Evolutionary conservation across 306 rosid genomes (phyloP).

Genomic region (Delonix regia): DNA sequence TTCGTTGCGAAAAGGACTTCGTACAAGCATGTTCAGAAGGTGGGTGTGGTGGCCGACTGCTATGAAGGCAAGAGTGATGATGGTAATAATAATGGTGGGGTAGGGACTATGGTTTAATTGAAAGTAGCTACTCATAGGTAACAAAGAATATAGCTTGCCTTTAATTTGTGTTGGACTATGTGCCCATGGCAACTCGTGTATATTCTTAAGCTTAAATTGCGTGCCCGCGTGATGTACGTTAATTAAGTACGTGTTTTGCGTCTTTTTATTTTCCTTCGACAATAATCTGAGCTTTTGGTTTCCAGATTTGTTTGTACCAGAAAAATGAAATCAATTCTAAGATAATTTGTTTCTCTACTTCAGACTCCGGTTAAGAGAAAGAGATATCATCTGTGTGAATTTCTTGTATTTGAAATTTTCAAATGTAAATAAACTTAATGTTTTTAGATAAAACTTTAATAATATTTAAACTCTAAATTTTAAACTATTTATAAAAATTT

Average conservation of each 20-base stretch:
- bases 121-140: neutral
- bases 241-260: neutral
- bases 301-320: too few relatives aligned
- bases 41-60: slow-evolving; percentile 63
- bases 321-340: too few relatives aligned
- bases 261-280: neutral
- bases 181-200: too few relatives aligned
- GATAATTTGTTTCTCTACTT: too few relatives aligned
- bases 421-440: too few relatives aligned
- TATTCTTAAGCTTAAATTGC: neutral
- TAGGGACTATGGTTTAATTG: slow-evolving; percentile 26
- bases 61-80: slow-evolving; percentile 46
- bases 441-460: too few relatives aligned
- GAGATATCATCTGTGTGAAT: too few relatives aligned
- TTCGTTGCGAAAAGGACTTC: slow-evolving; percentile 77
- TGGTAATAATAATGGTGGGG: neutral
- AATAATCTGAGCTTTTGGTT: neutral
- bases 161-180: neutral
- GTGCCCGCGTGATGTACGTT: neutral
- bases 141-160: neutral
- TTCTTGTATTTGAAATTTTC: too few relatives aligned
- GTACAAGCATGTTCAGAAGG: slow-evolving; percentile 81
- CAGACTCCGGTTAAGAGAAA: too few relatives aligned
- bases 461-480: too few relatives aligned
- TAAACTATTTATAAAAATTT: too few relatives aligned